Evolutionary conservation across 768 basidiomycete species (phyloP).

Genomic region (Crepidotus variabilis): DNA sequence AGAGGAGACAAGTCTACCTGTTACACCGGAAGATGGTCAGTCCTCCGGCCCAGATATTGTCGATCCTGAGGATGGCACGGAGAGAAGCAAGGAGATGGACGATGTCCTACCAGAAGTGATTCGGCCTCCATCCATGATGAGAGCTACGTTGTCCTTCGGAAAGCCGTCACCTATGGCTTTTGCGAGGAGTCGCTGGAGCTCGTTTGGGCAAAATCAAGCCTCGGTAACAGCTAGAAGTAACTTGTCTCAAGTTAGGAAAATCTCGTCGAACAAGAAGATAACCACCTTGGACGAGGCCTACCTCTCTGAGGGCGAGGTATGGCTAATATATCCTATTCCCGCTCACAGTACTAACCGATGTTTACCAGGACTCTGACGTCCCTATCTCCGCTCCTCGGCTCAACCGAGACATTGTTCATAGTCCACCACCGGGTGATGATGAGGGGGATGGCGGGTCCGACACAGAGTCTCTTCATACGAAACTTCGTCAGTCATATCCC

Average conservation of each 20-base stretch:
- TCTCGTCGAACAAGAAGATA: background rate
- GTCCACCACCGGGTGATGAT: constrained; percentile 13
- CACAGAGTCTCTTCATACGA: constrained; percentile 15
- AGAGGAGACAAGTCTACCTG: constrained; percentile 52
- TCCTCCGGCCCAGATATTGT: constrained; percentile 35
- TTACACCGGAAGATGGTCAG: constrained; percentile 53
- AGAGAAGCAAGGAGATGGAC: constrained; percentile 3
- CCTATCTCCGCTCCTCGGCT: background rate
- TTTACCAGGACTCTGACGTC: background rate
- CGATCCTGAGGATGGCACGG: constrained; percentile 13
- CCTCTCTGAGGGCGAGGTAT: constrained; percentile 9
- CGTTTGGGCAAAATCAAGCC: constrained; percentile 22
- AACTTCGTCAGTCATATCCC: constrained; percentile 25
- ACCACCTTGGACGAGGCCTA: constrained; percentile 2
- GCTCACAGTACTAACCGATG: background rate
- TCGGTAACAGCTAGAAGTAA: background rate
- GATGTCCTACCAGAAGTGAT: background rate
- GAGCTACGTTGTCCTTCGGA: constrained; percentile 41
- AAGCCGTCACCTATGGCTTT: constrained; percentile 64
- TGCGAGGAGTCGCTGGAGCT: constrained; percentile 57
- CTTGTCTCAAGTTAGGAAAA: background rate
- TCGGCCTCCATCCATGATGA: constrained; percentile 18
- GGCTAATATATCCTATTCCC: background rate
- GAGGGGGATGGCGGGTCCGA: constrained; percentile 20
- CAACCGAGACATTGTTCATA: background rate